Conservation (phyloP, 1,139 yeast species). For the Blastobotrys serpentis region DNA sequence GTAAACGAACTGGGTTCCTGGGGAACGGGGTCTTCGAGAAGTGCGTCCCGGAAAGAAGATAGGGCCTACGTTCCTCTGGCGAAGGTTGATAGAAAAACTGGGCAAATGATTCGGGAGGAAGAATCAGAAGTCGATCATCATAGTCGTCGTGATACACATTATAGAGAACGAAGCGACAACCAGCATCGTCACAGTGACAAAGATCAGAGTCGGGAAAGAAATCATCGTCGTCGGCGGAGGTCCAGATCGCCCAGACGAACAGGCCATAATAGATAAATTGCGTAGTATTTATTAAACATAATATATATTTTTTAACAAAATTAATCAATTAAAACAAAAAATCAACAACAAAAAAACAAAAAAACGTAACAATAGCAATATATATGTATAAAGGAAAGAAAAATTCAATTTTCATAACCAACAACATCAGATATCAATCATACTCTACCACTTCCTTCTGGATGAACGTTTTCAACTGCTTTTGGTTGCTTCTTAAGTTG, state of each 20-base stretch:
- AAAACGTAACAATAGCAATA: not conserved
- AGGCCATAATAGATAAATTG: too few relatives aligned
- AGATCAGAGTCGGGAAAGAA: too few relatives aligned
- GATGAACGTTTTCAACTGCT: not conserved
- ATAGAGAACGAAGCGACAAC: conserved; percentile 2
- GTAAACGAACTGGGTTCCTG: conserved; percentile 32
- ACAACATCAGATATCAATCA: not conserved
- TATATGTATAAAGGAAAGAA: too few relatives aligned
- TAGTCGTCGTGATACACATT: conserved; percentile 2
- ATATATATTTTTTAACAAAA: too few relatives aligned
- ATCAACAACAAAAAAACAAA: not conserved
- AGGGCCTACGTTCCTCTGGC: conserved; percentile 40
- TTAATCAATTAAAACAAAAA: not conserved
- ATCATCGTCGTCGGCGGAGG: too few relatives aligned
- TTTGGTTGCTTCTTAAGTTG: conserved; percentile 2
- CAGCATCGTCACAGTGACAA: conserved; percentile 10
- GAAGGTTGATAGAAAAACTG: conserved; percentile 20
- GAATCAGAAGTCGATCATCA: not conserved
- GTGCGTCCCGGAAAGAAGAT: conserved; percentile 23
- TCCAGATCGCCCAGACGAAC: too few relatives aligned
- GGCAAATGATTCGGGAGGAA: conserved; percentile 2
- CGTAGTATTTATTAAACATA: too few relatives aligned
- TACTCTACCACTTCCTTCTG: not conserved
- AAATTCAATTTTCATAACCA: not conserved
- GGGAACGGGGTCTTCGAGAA: conserved; percentile 29